Percentiles rank a stretch among this genome's conserved stretches.
Conservation (phyloP, 2,329 filamentous ascomycete genomes). For the Colletotrichum caudatum region DNA sequence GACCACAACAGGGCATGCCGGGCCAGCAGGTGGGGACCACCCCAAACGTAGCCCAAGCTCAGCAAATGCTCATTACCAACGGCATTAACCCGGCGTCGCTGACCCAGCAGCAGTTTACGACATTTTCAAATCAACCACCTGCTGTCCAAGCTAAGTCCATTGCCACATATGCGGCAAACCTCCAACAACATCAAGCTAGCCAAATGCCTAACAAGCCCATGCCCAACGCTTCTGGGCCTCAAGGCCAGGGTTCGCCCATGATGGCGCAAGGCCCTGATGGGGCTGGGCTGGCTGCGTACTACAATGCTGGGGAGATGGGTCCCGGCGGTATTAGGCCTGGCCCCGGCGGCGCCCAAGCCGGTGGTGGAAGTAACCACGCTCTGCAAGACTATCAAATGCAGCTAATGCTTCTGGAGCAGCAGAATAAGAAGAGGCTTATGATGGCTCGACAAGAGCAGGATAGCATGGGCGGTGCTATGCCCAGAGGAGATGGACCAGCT, state of each 20-base stretch:
- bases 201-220: constrained; percentile 87
- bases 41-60: constrained; percentile 62
- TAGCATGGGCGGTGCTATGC: constrained; percentile 60
- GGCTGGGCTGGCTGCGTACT: constrained; percentile 67
- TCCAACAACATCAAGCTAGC: constrained; percentile 83
- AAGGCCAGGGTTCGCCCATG: constrained; percentile 85
- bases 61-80: constrained; percentile 73
- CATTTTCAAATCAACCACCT: constrained; percentile 66
- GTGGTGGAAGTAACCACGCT: constrained; percentile 78
- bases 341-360: constrained; percentile 60
- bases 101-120: constrained; percentile 80
- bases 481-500: constrained; percentile 63
- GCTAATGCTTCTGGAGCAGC: constrained; percentile 86
- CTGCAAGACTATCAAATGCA: constrained; percentile 92
- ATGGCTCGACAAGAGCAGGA: constrained; percentile 88
- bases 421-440: constrained; percentile 87
- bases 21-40: constrained; percentile 73
- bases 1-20: constrained; percentile 77
- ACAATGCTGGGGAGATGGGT: constrained; percentile 73
- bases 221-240: constrained; percentile 76
- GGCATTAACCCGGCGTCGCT: constrained; percentile 82
- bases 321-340: constrained; percentile 70
- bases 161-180: constrained; percentile 86
- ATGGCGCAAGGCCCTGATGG: constrained; percentile 79
- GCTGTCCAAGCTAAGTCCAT: constrained; percentile 84